These are phyloP conservation scores for Leptographium wingfieldii DNA, from an alignment of 2,329 filamentous ascomycete genomes.

Conservation along the genomic window DNA sequence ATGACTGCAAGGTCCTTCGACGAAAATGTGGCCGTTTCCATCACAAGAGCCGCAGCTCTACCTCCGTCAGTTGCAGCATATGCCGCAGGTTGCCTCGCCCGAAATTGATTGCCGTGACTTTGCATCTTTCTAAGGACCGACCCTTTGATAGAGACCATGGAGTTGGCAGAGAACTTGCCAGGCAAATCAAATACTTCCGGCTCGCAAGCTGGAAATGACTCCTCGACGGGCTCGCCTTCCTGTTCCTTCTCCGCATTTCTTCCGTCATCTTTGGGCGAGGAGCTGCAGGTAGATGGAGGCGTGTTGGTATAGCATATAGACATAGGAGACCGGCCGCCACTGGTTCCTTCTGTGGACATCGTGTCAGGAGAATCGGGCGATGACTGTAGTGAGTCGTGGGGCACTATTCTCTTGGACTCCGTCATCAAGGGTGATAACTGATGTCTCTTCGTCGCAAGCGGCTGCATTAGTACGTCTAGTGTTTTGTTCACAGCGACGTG, in stretches of 20 bases:
- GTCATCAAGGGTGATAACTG: not conserved
- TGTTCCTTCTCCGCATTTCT: not conserved
- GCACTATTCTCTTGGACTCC: not conserved
- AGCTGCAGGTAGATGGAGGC: constrained; percentile 1
- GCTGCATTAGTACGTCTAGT: not conserved
- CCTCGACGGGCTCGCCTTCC: not conserved
- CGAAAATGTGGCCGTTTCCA: not conserved
- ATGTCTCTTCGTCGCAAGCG: not conserved
- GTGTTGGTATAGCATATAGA: constrained; percentile 1
- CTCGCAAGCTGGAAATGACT: not conserved
- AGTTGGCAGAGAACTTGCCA: constrained; percentile 27
- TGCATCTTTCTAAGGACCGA: not conserved
- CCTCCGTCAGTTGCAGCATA: too few relatives aligned
- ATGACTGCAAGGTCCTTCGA: not conserved
- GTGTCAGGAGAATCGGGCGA: constrained; percentile 10
- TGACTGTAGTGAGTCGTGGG: not conserved
- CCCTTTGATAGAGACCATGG: constrained; percentile 20
- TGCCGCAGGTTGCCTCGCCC: not conserved
- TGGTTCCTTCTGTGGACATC: constrained; percentile 7
- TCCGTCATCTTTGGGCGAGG: not conserved
- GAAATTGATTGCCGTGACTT: not conserved
- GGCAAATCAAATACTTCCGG: constrained; percentile 14
- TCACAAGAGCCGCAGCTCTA: not conserved
- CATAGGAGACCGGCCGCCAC: constrained; percentile 11
- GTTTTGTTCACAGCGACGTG: not conserved